Evolutionary conservation across 352 stramenopile genomes (phyloP), one percentile per base, ranked within the genome.

Genomic region (Pythium myriotylum): DNA sequence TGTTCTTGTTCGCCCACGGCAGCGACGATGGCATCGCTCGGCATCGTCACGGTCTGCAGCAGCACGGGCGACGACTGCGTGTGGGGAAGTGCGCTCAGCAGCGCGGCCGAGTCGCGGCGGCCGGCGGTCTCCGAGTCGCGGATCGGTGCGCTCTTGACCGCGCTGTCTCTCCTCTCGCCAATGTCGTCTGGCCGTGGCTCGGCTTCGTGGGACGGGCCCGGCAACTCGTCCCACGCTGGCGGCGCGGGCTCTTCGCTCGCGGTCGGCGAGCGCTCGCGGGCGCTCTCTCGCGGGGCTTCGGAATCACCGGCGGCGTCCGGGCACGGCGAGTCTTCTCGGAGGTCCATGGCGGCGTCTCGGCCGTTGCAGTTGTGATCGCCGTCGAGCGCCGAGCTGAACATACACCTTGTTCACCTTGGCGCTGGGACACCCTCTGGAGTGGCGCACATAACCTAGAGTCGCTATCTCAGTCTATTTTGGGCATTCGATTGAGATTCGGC

Each of bases 61-160:
- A 54, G 42, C 32, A 42, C 53, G 17, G 58, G 49, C 7, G 58
- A 57, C 58, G 58, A 65, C 48, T 42, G 58, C 41, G 58, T 59
- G 49, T 53, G 29, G 5, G 29, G 29, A 10, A 35, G 29, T 10
- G 5, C 10, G 29, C 29, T 35, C 29, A 35, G 29, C 29, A 35
- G 29, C 29, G 29, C 29, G 5, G 29, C 29, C 29, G 29, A 35
- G 5, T 43, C 17, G 37, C 37, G 37, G 46, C n/a, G n/a, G n/a
- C n/a, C n/a, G n/a, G 8, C 33, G 33, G 33, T 40, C 33, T 40
- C 8, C 33, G 33, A 40, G 8, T 43, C 17, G 37, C 37, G 37
- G 46, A 52, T 52, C 23, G 23, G 23, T 23, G 23, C 22, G 29
- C 22, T 3, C 17, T 32, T 2, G 7, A 10, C 20, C 19, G 49